phyloP scores from a whole-genome alignment of 164 flowering plant genomes.

The Sedum album region DNA sequence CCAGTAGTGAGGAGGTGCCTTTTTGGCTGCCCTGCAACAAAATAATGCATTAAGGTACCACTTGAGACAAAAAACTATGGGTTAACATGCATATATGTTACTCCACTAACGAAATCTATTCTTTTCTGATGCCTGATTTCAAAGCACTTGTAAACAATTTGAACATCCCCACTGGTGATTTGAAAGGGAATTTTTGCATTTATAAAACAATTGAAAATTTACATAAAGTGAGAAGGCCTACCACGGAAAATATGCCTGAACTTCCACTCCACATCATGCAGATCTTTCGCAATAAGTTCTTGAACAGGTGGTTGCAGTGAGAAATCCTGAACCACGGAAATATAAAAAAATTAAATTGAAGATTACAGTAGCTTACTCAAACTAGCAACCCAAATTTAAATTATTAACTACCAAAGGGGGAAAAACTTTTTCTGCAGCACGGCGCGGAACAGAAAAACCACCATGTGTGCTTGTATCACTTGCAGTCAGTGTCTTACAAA shows the following conservation, averaged over 20 bases:
- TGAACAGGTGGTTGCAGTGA: slow-evolving; percentile 83
- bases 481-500: slow-evolving; percentile 84
- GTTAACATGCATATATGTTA: neutral
- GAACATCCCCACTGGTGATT: neutral
- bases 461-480: slow-evolving; percentile 94
- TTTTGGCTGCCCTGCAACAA: slow-evolving; percentile 76
- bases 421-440: slow-evolving; percentile 91
- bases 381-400: neutral
- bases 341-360: neutral
- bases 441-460: slow-evolving; percentile 91
- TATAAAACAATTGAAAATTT: neutral
- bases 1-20: slow-evolving; percentile 88
- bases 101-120: too few relatives aligned
- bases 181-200: neutral
- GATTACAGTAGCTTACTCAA: neutral
- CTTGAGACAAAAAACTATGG: neutral
- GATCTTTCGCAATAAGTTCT: slow-evolving; percentile 87
- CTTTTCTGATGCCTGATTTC: too few relatives aligned
- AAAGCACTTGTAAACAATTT: neutral
- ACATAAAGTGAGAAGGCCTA: slow-evolving; percentile 10
- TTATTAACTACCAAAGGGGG: slow-evolving; percentile 60
- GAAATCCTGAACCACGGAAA: slow-evolving; percentile 49
- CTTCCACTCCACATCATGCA: slow-evolving; percentile 89
- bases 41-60: slow-evolving; percentile 7
- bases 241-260: slow-evolving; percentile 88